Evolutionary conservation across 164 flowering plant genomes (phyloP).

Genomic region (Vitis labrusca): DNA sequence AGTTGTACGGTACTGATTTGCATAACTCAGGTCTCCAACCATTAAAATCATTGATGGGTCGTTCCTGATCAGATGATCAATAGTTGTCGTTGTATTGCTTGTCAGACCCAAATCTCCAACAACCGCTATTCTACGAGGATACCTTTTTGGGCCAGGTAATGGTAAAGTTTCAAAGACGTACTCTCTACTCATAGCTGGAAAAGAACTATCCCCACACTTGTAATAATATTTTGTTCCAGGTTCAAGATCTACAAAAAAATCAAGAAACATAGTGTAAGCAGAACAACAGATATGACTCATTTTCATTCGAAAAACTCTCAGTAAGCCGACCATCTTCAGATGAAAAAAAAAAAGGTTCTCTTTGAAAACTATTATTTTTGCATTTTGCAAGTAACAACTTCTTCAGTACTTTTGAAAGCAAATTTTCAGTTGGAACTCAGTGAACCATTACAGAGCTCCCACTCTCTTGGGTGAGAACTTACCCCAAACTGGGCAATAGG

Average conservation of each 20-base stretch:
- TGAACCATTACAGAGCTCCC: no score
- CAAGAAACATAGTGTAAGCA: neutral
- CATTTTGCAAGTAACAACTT: no score
- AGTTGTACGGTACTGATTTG: slow-evolving; percentile 82
- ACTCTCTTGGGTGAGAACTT: no score
- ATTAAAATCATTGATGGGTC: slow-evolving; percentile 76
- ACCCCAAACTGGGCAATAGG: neutral
- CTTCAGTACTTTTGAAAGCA: no score
- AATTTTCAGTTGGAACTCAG: no score
- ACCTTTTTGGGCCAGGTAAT: slow-evolving; percentile 39
- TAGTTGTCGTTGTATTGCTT: slow-evolving; percentile 70
- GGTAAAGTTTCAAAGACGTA: slow-evolving; percentile 58
- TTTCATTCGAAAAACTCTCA: neutral
- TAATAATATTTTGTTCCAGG: slow-evolving; percentile 69
- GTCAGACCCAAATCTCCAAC: slow-evolving; percentile 91
- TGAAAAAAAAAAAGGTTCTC: no score
- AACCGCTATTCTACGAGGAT: slow-evolving; percentile 71
- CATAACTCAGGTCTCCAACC: slow-evolving; percentile 86
- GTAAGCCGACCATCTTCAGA: neutral
- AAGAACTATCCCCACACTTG: slow-evolving; percentile 86
- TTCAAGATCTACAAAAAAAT: slow-evolving; percentile 59
- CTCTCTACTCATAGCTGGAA: slow-evolving; percentile 76
- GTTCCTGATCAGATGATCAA: slow-evolving; percentile 68
- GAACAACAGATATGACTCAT: neutral
- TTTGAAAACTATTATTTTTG: no score